Percentiles rank a stretch among this genome's conserved stretches.
These are phyloP conservation scores for Bretziella fagacearum DNA, from an alignment of 2,329 filamentous ascomycete species.

Conservation along the genomic window DNA sequence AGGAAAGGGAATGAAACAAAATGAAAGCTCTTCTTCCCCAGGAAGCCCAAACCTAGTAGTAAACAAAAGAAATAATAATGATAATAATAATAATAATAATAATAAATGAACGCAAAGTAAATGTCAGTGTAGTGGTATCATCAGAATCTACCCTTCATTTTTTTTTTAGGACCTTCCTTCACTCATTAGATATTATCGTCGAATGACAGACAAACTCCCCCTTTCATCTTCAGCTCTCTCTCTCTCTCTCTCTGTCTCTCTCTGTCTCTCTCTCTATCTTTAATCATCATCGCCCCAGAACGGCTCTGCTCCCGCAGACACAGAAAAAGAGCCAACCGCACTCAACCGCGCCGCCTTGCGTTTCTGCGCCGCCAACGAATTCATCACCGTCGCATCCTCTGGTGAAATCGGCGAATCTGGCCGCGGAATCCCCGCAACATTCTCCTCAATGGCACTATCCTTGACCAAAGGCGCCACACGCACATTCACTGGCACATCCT, in stretches of 20 bases:
- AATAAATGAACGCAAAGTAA: neutral
- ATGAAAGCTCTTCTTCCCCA: neutral
- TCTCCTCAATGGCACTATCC: slow-evolving; percentile 5
- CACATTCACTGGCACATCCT: slow-evolving; percentile 1
- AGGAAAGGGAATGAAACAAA: slow-evolving; percentile 1
- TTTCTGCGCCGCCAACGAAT: neutral
- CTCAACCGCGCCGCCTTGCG: slow-evolving; percentile 28
- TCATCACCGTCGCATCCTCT: slow-evolving; percentile 18
- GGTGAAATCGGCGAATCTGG: slow-evolving; percentile 24
- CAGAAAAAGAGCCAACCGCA: slow-evolving; percentile 21
- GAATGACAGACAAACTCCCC: neutral
- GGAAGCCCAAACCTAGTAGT: neutral
- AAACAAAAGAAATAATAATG: neutral
- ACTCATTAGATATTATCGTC: slow-evolving; percentile 3
- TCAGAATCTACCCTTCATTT: slow-evolving; percentile 1
- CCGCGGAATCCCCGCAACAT: slow-evolving; percentile 20
- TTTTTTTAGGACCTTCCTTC: slow-evolving; percentile 2
- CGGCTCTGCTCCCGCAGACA: slow-evolving; percentile 16
- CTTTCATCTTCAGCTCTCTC: neutral
- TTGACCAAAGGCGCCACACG: slow-evolving; percentile 3
- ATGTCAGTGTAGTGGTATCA: slow-evolving; percentile 1
- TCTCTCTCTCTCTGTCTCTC: neutral
- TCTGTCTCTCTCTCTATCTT: slow-evolving; percentile 4
- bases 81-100: neutral
- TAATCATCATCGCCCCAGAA: slow-evolving; percentile 28